Conservation (phyloP, 352 stramenopile genomes). For the Phytophthora macrochlamydospora region DNA sequence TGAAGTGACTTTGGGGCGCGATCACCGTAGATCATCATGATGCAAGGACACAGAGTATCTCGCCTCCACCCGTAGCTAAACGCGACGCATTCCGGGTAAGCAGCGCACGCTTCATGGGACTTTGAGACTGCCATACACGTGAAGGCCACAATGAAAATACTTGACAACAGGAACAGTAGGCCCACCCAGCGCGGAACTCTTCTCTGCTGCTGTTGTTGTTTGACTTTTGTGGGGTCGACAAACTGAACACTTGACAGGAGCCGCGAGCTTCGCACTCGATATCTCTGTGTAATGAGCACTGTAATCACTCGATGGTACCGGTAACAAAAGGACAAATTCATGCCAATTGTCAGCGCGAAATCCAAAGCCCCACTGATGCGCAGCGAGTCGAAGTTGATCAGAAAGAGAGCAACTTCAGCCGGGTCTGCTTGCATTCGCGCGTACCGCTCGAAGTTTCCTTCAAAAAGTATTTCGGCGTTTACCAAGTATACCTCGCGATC, state of each 20-base stretch:
- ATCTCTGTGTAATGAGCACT: conserved; percentile 9
- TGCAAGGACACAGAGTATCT: conserved; percentile 22
- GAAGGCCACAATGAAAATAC: conserved; percentile 4
- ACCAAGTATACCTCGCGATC: conserved; percentile 16
- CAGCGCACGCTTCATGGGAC: conserved; percentile 10
- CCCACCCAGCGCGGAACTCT: conserved; percentile 13
- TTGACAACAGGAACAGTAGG: conserved; percentile 13
- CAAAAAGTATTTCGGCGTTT: conserved; percentile 6
- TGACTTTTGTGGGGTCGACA: neutral
- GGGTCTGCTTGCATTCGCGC: conserved; percentile 34
- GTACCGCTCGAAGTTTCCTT: conserved; percentile 35
- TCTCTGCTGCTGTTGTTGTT: conserved; percentile 9
- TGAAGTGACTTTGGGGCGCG: conserved; percentile 19
- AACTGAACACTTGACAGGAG: neutral
- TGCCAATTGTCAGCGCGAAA: conserved; percentile 37
- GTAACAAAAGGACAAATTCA: conserved; percentile 42
- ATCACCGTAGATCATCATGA: conserved; percentile 32
- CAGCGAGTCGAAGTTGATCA: conserved; percentile 38
- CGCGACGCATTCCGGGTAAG: conserved; percentile 28
- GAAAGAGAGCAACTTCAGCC: conserved; percentile 30
- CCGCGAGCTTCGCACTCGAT: neutral
- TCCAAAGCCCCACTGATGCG: conserved; percentile 29
- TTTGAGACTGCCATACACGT: conserved; percentile 13
- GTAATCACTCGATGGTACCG: conserved; percentile 32
- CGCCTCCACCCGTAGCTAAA: conserved; percentile 20